Evolutionary conservation across 2,329 filamentous ascomycete genomes (phyloP).

Genomic region (Colletotrichum australisinense): DNA sequence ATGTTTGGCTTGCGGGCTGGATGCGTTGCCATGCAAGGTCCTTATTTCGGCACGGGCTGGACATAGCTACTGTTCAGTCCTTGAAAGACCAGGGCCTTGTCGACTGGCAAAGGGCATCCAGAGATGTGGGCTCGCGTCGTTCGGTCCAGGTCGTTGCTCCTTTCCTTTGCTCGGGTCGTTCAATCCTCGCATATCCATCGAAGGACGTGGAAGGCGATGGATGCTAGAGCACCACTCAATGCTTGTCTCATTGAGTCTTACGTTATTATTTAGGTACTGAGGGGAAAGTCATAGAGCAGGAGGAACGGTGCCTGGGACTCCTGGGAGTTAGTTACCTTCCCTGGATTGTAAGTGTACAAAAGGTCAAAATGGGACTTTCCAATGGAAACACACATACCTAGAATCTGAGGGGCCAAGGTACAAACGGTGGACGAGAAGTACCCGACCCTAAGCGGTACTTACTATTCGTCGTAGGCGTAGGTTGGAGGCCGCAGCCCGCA

Average conservation of each 20-base stretch:
- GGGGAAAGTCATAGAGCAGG: too few species aligned
- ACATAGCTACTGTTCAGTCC: background rate
- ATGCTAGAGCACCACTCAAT: background rate
- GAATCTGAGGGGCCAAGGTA: background rate
- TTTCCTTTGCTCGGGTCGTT: background rate
- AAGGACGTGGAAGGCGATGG: background rate
- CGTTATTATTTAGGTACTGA: too few species aligned
- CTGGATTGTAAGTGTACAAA: background rate
- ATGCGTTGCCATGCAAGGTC: background rate
- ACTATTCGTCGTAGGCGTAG: background rate
- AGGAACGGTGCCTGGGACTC: too few species aligned
- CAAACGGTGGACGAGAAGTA: background rate
- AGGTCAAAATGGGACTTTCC: background rate
- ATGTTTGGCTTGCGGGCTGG: background rate
- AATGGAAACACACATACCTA: background rate
- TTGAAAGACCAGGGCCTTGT: background rate
- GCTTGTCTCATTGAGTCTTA: too few species aligned
- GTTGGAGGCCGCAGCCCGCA: background rate
- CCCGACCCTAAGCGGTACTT: background rate
- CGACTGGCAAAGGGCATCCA: background rate
- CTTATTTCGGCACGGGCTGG: background rate
- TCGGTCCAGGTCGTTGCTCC: background rate
- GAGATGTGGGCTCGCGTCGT: constrained; percentile 6
- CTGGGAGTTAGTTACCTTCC: background rate
- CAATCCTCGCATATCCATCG: background rate